Base-by-base conservation (phyloP, 2,329 filamentous ascomycete species). In the Xylariaceae sp. region DNA sequence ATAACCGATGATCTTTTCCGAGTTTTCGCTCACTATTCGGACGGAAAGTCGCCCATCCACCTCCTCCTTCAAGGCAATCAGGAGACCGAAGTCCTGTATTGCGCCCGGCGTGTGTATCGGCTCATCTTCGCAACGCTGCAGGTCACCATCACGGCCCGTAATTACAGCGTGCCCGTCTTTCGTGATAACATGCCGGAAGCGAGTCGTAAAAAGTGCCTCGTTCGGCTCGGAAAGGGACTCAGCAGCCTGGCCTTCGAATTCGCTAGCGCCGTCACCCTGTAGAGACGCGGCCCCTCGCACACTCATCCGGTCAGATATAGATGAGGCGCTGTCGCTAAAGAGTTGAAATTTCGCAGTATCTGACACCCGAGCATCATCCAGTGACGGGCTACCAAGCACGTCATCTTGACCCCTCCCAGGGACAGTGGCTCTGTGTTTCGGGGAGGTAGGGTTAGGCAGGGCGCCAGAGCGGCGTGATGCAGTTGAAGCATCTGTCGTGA, bases 71-170 rank as follows among this genome's bases (percentile, higher is more conserved):
- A 95, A 61, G 0, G 82, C 87, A 21, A 95, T 54, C 16, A 95
- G 66, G 3, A 85, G 69, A 1, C 88, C 88, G 51, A 94, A 95
- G 1, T 76, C 72, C 58, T 95, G 88, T 1, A 89, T 66, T 1
- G 85, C 85, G 23, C 88, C 88, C 1, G 88, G 88, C 1, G 88
- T 83, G 49, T 90, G 87, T 17, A 95, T 94, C 0, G 88, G 88
- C 54, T 95, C 88, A 54, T 95, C 88, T 60, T 95, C 88, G 55
- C 88, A 95, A 36, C 79, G 75, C 56, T 94, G 85, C 31, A 92
- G 65, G 1, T 73, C 76, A 2, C 79, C 82, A 37, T 87, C 80
- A 39, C 83, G 74, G 5, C 88, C 88, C 1, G 86, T 92, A 38
- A 94, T 85, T 19, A 94, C 76, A 17, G 83, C 79, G 63, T 95